A percentile compares a stretch with the other conserved stretches of the same genome.
These are phyloP conservation scores for Ganoderma resinaceum DNA, from an alignment of 1,284 basidiomycete genomes.

Conservation along the genomic window DNA sequence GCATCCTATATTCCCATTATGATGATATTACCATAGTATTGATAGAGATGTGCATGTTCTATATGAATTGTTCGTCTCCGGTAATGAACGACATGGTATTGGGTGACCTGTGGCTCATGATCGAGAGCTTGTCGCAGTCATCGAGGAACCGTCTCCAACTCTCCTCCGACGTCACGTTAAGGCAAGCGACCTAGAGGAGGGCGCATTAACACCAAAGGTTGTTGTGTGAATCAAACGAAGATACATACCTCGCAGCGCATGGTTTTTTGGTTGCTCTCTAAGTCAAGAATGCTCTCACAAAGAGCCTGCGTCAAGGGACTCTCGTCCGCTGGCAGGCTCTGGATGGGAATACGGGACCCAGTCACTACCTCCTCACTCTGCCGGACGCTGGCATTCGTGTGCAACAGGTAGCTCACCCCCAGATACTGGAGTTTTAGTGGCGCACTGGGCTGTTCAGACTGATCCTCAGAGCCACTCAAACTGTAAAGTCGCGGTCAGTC, in stretches of 20 bases:
- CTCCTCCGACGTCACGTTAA: conserved; percentile 45
- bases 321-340: conserved; percentile 2
- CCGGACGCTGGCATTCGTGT: conserved; percentile 56
- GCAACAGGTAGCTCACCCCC: conserved; percentile 56
- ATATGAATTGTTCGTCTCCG: conserved; percentile 10
- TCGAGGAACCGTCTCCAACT: conserved; percentile 61
- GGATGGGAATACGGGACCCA: conserved; percentile 7
- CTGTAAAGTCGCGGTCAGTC: conserved; percentile 31
- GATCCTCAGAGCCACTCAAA: conserved; percentile 41
- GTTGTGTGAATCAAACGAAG: neutral
- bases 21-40: conserved; percentile 24
- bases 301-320: conserved; percentile 21
- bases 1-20: conserved; percentile 17
- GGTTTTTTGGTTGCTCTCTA: conserved; percentile 61
- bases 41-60: conserved; percentile 19
- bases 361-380: conserved; percentile 48
- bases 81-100: neutral
- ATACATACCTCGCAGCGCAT: conserved; percentile 60
- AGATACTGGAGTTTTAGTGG: conserved; percentile 55
- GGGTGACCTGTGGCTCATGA: conserved; percentile 33
- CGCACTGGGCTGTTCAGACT: conserved; percentile 52
- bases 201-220: conserved; percentile 9
- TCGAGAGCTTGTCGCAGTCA: conserved; percentile 57
- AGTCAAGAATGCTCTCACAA: conserved; percentile 50
- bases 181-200: conserved; percentile 52